Evolutionary conservation across 1,139 yeast genomes (phyloP).

Genomic region (Geotrichum candidum): DNA sequence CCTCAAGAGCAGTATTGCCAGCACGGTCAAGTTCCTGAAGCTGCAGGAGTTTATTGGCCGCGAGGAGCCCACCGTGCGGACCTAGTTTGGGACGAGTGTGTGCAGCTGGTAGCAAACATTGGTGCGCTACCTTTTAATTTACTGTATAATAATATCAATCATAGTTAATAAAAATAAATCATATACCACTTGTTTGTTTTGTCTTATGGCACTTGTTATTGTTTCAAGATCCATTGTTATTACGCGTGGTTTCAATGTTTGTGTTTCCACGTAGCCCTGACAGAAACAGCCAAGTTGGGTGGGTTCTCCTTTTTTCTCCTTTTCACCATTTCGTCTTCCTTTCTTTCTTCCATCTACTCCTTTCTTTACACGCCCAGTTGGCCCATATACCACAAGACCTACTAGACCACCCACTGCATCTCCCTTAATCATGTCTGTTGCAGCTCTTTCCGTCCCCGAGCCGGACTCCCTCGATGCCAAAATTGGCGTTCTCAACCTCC

Average conservation of each 20-base stretch:
- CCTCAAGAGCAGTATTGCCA: slow-evolving; percentile 55
- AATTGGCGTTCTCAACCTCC: slow-evolving; percentile 82
- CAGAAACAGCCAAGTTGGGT: not conserved
- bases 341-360: not conserved
- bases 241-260: not conserved
- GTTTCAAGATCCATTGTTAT: not conserved
- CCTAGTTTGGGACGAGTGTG: slow-evolving; percentile 38
- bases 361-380: not conserved
- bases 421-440: slow-evolving; percentile 4
- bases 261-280: not conserved
- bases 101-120: not conserved
- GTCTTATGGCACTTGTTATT: not conserved
- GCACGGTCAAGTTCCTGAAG: slow-evolving; percentile 62
- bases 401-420: not conserved
- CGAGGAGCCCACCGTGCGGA: slow-evolving; percentile 82
- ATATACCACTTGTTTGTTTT: not conserved
- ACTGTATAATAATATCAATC: too few relatives aligned
- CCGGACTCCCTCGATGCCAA: slow-evolving; percentile 10
- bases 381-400: not conserved
- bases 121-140: too few relatives aligned
- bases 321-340: not conserved
- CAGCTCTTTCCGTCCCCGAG: slow-evolving; percentile 4
- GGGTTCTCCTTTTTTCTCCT: not conserved
- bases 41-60: slow-evolving; percentile 73
- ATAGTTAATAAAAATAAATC: too few relatives aligned